A percentile compares a stretch with the other conserved stretches of the same genome.
Evolutionary conservation across 2,329 filamentous ascomycete species (phyloP).

Genomic region (Bipolaris zeicola): DNA sequence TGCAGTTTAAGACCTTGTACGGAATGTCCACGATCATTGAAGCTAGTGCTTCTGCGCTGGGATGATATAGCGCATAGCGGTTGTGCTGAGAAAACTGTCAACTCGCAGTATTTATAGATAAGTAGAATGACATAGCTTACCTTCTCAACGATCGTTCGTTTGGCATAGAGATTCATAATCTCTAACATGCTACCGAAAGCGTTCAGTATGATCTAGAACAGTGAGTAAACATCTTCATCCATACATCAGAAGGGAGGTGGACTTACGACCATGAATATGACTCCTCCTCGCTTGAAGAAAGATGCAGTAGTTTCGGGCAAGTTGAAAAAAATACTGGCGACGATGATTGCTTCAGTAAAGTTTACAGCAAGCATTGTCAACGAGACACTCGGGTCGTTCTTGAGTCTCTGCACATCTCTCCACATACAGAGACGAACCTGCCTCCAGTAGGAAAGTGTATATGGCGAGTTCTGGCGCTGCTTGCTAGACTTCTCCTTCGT

Average conservation of each 20-base stretch:
- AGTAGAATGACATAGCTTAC: not conserved
- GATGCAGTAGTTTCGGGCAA: constrained; percentile 56
- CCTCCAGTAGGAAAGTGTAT: constrained; percentile 51
- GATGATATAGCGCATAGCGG: constrained; percentile 84
- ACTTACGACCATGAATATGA: constrained; percentile 78
- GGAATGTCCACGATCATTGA: constrained; percentile 53
- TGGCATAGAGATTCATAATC: constrained; percentile 71
- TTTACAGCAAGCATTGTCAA: constrained; percentile 71
- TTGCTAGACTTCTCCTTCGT: constrained; percentile 56
- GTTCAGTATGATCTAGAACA: constrained; percentile 64
- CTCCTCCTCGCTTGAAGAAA: constrained; percentile 60
- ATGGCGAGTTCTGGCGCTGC: constrained; percentile 60
- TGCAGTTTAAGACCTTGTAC: constrained; percentile 49
- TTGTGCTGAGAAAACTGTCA: constrained; percentile 60
- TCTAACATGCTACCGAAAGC: constrained; percentile 67
- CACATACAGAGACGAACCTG: constrained; percentile 8
- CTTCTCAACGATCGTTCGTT: constrained; percentile 84
- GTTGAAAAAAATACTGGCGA: constrained; percentile 80
- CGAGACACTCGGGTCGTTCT: constrained; percentile 56
- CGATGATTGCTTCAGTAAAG: constrained; percentile 72
- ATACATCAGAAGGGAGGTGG: not conserved
- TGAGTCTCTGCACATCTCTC: constrained; percentile 5
- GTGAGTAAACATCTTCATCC: not conserved
- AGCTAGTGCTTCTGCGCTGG: constrained; percentile 74
- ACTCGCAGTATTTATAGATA: not conserved